Base-by-base conservation (phyloP, 2,329 filamentous ascomycete species). In the Hypoxylon sp. region DNA sequence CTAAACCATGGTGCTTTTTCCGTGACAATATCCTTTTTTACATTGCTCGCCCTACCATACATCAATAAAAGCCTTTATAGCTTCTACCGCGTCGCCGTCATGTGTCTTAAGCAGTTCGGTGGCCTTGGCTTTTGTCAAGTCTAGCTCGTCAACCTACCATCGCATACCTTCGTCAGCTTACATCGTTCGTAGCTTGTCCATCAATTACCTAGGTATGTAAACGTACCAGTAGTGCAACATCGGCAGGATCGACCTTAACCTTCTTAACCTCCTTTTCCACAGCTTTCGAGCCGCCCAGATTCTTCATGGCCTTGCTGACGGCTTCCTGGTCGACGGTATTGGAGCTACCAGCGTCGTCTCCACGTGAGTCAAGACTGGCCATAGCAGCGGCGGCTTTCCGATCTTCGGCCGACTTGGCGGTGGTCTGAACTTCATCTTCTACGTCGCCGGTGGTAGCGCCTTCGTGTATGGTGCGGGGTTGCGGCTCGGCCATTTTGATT, bases 341-440 rank as follows among this genome's bases (percentile, higher is more conserved):
- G 48, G 80, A 77, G 2, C 78, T 73, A 17, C 77, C 73, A 32
- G 75, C 72, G 46, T 82, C 79, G 28, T 85, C 82, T 49, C 83
- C 81, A 37, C 78, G 75, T 44, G 80, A 76, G 74, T 92, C 90
- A 69, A 94, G 87, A 64, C 84, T 86, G 49, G 89, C 90, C 62
- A 93, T 86, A 28, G 91, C 91, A 6, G 88, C 89, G 41, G 89
- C 89, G 47, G 90, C 89, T 78, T 92, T 92, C 78, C 90, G 88
- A 79, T 92, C 90, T 78, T 93, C 90, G 73, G 90, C 90, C 43
- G 85, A 87, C 78, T 89, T 90, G 72, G 85, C 84, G 59, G 80
- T 77, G 32, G 68, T 65, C 51, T 78, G 77, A 69, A 82, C 77
- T 70, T 87, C 85, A 64, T 88, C 85, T 59, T 88, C 86, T 65